These are phyloP conservation scores for Phytophthora palmivora DNA, from an alignment of 352 stramenopile genomes.

Conservation along the genomic window DNA sequence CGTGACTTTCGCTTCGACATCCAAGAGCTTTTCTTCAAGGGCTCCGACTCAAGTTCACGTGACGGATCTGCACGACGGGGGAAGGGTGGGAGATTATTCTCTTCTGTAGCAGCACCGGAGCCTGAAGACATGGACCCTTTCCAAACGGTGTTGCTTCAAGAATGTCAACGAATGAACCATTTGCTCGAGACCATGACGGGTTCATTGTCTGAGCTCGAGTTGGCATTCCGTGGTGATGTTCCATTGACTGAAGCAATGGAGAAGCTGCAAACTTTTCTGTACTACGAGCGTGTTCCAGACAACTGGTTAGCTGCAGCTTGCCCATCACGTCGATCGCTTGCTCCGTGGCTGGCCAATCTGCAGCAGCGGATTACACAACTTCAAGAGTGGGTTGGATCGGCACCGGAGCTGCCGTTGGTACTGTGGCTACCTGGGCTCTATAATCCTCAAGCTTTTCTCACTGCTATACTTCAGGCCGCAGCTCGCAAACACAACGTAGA, in stretches of 20 bases:
- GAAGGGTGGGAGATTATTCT: slow-evolving; percentile 49
- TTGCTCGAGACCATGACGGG: slow-evolving; percentile 83
- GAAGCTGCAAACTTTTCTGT: slow-evolving; percentile 78
- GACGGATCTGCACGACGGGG: slow-evolving; percentile 22
- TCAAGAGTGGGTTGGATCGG: slow-evolving; percentile 84
- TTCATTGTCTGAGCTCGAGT: slow-evolving; percentile 84
- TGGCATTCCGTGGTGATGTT: slow-evolving; percentile 89
- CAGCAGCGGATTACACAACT: slow-evolving; percentile 88
- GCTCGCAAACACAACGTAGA: slow-evolving; percentile 82
- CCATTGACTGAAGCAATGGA: slow-evolving; percentile 91
- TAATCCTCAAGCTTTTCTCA: slow-evolving; percentile 89
- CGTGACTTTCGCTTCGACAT: slow-evolving; percentile 87
- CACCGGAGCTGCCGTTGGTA: slow-evolving; percentile 80
- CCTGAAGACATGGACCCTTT: slow-evolving; percentile 90
- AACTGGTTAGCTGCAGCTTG: slow-evolving; percentile 83
- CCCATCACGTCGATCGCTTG: slow-evolving; percentile 78
- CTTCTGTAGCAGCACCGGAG: slow-evolving; percentile 36
- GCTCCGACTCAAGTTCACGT: slow-evolving; percentile 37
- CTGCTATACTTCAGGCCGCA: slow-evolving; percentile 77
- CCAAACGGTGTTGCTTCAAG: slow-evolving; percentile 91
- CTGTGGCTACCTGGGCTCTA: slow-evolving; percentile 88
- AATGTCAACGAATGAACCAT: slow-evolving; percentile 91
- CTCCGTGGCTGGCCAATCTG: slow-evolving; percentile 87
- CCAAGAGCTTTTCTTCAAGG: slow-evolving; percentile 81
- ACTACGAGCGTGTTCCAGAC: slow-evolving; percentile 73